phyloP scores from a whole-genome alignment of 768 basidiomycete species.

The Lactarius tabidus region DNA sequence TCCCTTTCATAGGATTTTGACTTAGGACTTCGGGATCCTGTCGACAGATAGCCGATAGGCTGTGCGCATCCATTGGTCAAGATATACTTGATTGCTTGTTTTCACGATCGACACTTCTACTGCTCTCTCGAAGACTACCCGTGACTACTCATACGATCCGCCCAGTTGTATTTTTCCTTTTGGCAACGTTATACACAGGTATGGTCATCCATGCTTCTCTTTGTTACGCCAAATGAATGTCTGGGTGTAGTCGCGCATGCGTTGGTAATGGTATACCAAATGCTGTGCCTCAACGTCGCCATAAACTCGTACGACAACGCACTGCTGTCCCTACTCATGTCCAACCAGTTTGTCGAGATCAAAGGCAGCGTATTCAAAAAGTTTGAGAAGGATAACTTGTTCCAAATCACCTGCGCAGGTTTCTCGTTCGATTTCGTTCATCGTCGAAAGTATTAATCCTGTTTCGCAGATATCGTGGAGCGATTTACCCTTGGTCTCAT shows the following conservation, averaged over 20 bases:
- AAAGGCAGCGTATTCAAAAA: constrained; percentile 99
- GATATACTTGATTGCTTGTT: constrained; percentile 96
- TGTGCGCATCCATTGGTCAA: constrained; percentile 96
- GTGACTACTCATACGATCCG: constrained; percentile 65
- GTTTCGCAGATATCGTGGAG: constrained; percentile 83
- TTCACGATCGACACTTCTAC: constrained; percentile 84
- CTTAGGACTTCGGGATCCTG: neutral
- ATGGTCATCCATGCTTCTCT: constrained; percentile 27
- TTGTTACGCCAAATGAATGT: neutral
- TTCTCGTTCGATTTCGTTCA: neutral
- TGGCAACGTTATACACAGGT: constrained; percentile 85
- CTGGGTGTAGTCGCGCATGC: constrained; percentile 70
- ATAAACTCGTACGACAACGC: constrained; percentile 98
- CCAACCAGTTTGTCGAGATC: constrained; percentile 99
- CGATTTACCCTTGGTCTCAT: constrained; percentile 90
- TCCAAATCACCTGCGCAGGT: constrained; percentile 98
- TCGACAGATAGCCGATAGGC: constrained; percentile 82
- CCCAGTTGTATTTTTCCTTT: constrained; percentile 77
- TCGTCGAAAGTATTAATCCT: neutral
- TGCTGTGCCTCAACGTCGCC: constrained; percentile 92
- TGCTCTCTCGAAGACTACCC: constrained; percentile 57
- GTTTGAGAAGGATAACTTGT: constrained; percentile 97
- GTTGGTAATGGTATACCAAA: constrained; percentile 93
- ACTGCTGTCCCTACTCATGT: constrained; percentile 87
- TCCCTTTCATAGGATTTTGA: neutral